Conservation (phyloP, 163 green algal genomes). For the Prototheca wickerhamii region DNA sequence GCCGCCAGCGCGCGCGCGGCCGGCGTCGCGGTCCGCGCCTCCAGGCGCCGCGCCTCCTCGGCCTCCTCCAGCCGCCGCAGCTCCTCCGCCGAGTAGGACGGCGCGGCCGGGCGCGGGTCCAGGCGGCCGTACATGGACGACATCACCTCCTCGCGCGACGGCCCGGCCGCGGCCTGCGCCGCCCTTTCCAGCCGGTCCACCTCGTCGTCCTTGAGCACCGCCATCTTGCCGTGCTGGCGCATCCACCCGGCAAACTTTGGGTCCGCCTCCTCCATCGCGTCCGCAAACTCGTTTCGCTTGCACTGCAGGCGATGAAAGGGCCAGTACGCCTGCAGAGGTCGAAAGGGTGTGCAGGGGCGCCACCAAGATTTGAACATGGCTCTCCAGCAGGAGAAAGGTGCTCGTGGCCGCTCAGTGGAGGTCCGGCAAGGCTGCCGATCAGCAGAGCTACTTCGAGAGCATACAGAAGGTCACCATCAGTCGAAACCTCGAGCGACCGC, state of each 20-base stretch:
- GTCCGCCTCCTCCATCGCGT: conserved; percentile 62
- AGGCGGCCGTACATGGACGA: conserved; percentile 77
- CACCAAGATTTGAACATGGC: too few relatives aligned
- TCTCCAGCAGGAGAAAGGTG: too few relatives aligned
- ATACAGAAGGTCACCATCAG: too few relatives aligned
- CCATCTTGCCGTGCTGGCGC: conserved; percentile 72
- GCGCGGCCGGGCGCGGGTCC: conserved; percentile 56
- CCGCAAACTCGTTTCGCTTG: conserved; percentile 83
- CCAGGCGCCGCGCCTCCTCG: conserved; percentile 6
- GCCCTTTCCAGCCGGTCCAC: conserved; percentile 69
- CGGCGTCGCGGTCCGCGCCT: background rate
- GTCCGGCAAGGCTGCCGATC: too few relatives aligned
- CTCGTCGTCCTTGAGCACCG: conserved; percentile 46
- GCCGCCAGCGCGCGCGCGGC: background rate
- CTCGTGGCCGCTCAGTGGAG: too few relatives aligned
- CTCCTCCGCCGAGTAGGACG: conserved; percentile 34
- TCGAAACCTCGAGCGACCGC: too few relatives aligned
- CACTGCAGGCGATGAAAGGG: conserved; percentile 76
- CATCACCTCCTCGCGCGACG: conserved; percentile 58
- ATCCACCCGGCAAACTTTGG: conserved; percentile 83
- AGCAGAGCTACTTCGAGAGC: too few relatives aligned
- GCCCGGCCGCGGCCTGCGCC: conserved; percentile 22
- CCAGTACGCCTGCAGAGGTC: conserved; percentile 62
- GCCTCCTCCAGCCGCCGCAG: conserved; percentile 15
- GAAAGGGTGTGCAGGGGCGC: background rate